These are phyloP conservation scores for Diaporthe sp. DNA, from an alignment of 2,329 filamentous ascomycete genomes.

Conservation along the genomic window DNA sequence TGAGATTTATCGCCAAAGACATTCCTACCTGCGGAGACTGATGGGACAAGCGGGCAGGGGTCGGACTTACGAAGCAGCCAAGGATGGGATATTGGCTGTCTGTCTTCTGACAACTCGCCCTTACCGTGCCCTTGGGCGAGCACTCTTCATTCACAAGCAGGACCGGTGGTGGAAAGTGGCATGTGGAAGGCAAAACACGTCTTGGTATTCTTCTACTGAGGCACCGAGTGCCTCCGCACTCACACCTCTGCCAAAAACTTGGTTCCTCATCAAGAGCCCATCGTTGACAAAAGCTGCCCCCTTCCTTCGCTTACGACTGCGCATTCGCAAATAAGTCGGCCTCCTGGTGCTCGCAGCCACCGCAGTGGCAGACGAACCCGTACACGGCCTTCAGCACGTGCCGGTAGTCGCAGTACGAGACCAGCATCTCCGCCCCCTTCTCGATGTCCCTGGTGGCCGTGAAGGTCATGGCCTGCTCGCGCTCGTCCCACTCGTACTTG, in stretches of 20 bases:
- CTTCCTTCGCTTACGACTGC: neutral
- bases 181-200: neutral
- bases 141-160: neutral
- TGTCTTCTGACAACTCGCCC: neutral
- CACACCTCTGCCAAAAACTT: neutral
- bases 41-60: neutral
- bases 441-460: constrained; percentile 53
- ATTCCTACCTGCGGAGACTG: neutral
- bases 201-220: neutral
- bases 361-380: constrained; percentile 68
- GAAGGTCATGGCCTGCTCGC: constrained; percentile 56
- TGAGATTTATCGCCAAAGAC: neutral
- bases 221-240: neutral
- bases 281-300: neutral
- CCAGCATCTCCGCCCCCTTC: constrained; percentile 64
- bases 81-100: too few relatives aligned
- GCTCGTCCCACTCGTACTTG: constrained; percentile 57
- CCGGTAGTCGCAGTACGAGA: constrained; percentile 62
- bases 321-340: neutral
- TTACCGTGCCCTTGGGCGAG: neutral
- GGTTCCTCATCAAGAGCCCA: neutral
- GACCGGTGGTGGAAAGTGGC: too few relatives aligned
- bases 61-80: neutral
- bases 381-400: constrained; percentile 58
- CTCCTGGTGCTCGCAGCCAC: constrained; percentile 53